Conservation (phyloP, 1,284 basidiomycete species). For the Heterobasidion irregulare region DNA sequence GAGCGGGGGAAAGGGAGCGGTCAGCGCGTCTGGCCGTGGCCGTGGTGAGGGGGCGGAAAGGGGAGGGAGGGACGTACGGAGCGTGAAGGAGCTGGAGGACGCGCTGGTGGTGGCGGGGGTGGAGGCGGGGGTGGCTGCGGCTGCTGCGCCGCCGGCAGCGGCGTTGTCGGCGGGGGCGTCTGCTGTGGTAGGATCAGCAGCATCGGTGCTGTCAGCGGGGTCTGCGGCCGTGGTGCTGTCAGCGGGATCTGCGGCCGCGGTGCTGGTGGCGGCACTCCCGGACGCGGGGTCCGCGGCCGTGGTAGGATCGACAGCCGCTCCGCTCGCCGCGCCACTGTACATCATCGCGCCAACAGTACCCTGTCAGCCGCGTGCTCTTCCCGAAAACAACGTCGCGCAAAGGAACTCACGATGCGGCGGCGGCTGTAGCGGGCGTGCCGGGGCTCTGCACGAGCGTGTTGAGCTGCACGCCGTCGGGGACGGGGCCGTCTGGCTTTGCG, state of each 20-base stretch:
- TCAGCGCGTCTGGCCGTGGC: too few relatives aligned
- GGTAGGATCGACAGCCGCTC: neutral
- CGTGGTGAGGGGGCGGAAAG: constrained; percentile 5
- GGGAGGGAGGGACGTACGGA: constrained; percentile 8
- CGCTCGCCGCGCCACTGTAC: neutral
- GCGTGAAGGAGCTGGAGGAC: constrained; percentile 4
- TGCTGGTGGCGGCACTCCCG: neutral
- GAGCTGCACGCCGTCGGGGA: constrained; percentile 45
- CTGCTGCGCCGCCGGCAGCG: neutral
- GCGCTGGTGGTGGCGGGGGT: neutral
- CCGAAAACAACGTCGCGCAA: too few relatives aligned
- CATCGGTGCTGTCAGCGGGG: neutral
- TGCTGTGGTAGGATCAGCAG: neutral
- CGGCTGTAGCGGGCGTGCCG: neutral
- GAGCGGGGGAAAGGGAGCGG: constrained; percentile 14
- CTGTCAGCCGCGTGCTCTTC: too few relatives aligned
- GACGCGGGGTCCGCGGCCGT: neutral
- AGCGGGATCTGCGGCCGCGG: neutral
- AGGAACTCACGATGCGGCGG: too few relatives aligned
- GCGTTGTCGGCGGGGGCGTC: neutral
- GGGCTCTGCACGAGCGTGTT: constrained; percentile 16
- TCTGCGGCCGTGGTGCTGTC: neutral
- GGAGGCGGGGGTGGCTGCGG: constrained; percentile 2
- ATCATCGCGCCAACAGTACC: too few relatives aligned
- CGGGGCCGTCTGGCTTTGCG: constrained; percentile 28